Conservation (phyloP, 371 early-diverging fungal species). For the Mucor indicus region DNA sequence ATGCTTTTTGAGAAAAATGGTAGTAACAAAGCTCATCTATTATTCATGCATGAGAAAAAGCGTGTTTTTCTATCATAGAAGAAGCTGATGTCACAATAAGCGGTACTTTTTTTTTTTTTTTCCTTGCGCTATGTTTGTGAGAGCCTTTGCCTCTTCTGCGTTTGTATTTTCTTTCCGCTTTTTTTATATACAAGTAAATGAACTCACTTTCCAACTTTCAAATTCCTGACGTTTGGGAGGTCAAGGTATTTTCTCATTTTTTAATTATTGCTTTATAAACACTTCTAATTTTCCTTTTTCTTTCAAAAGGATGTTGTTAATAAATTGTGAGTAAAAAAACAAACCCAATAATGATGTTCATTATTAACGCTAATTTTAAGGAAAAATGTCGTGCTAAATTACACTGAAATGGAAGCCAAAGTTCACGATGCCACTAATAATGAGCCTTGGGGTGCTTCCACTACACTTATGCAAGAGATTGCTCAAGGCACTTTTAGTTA, state of each 20-base stretch:
- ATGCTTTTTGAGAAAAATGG: too few relatives aligned
- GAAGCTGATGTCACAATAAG: too few relatives aligned
- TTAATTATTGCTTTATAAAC: background rate
- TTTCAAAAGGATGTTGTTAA: constrained; percentile 59
- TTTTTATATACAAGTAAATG: too few relatives aligned
- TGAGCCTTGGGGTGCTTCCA: constrained; percentile 91
- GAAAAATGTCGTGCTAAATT: constrained; percentile 78
- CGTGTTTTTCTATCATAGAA: too few relatives aligned
- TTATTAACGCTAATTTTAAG: constrained; percentile 12
- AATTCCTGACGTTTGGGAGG: constrained; percentile 56
- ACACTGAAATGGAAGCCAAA: constrained; percentile 86
- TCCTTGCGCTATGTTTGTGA: too few relatives aligned
- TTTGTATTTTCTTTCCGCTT: too few relatives aligned
- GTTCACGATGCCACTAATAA: constrained; percentile 84
- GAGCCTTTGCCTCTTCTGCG: too few relatives aligned
- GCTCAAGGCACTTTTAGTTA: constrained; percentile 81
- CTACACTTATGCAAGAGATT: constrained; percentile 88
- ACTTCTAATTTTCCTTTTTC: background rate
- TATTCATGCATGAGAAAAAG: too few relatives aligned
- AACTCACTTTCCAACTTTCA: constrained; percentile 41
- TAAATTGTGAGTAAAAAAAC: constrained; percentile 49
- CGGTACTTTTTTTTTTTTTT: too few relatives aligned
- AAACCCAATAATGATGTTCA: background rate
- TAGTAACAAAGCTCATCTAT: too few relatives aligned
- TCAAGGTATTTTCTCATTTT: constrained; percentile 31